A percentile compares a stretch with the other conserved stretches of the same genome.
Conservation (phyloP, 331 rosid species). For the Pyracantha coccinea region DNA sequence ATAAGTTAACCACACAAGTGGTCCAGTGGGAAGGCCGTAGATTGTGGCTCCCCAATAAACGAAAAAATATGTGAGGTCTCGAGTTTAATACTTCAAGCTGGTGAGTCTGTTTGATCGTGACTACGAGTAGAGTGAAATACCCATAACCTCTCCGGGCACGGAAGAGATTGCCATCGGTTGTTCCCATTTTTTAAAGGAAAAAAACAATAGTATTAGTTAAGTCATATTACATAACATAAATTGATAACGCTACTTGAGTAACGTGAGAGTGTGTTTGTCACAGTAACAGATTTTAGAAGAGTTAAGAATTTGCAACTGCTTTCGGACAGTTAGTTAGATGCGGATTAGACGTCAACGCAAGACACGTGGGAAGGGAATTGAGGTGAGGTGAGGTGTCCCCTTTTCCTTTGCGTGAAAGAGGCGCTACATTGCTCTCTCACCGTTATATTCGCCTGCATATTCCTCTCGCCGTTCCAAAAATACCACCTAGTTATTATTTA, state of each 20-base stretch:
- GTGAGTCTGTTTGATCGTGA: fast-evolving
- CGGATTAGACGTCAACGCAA: neutral
- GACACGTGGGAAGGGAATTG: neutral
- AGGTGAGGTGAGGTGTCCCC: slow-evolving; percentile 1
- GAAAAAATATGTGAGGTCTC: too few relatives aligned
- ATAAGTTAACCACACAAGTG: too few relatives aligned
- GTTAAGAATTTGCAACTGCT: neutral
- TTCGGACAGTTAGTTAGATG: neutral
- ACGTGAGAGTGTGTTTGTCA: too few relatives aligned
- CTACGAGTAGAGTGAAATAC: fast-evolving
- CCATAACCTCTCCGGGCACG: fast-evolving
- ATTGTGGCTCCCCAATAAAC: too few relatives aligned
- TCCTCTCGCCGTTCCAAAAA: neutral
- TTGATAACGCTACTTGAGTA: too few relatives aligned
- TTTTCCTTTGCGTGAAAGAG: slow-evolving; percentile 27
- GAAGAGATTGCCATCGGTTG: fast-evolving
- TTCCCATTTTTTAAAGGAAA: too few relatives aligned
- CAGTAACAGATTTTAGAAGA: too few relatives aligned
- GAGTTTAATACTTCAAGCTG: too few relatives aligned
- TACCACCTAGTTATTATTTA: neutral
- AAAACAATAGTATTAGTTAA: too few relatives aligned
- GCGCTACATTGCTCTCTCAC: too few relatives aligned
- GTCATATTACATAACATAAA: too few relatives aligned
- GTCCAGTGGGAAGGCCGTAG: fast-evolving
- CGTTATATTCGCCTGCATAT: slow-evolving; percentile 33